Evolutionary conservation across 768 basidiomycete genomes (phyloP), one percentile per base, ranked within the genome.

Genomic region (Russula compacta): DNA sequence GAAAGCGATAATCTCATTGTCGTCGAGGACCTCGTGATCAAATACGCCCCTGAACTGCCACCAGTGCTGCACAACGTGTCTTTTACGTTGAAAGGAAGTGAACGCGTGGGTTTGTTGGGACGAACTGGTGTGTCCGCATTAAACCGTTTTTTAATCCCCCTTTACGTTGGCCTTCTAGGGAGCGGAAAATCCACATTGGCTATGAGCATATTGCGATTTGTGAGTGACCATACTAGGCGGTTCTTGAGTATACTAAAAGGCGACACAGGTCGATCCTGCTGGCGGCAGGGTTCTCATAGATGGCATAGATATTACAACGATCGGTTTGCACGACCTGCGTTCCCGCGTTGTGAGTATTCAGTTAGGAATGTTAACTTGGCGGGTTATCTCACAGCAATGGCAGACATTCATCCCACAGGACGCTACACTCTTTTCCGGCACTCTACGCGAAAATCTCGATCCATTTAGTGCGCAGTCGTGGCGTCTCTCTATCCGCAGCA

Each of bases 181-280:
- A 88, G 86, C 64, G 88, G 88, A 14, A 91, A 91, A 71, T 86
- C 84, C 17, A 92, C 91, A 0, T 76, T 95, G 54, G 90, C 90
- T 0, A 91, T 90, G 89, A 87, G 87, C 67, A 76, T 95, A 15
- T 72, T 95, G 54, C 82, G 91, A 65, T 94, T 95, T 67, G 85
- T 86, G 67, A 56, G 84, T 76, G 32, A 53, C 14, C 35, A 44
- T 24, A 29, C 19, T 14, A 17, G 40, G 21, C 12, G 11, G 5
- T 53, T 50, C 29, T 42, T 51, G 15, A 12, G 7, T 17, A 19
- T 21, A 17, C 51, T 54, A 11, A 48, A 17, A 42, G 2, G 24
- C 56, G 17, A 38, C 48, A 32, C 59, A 85, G 83, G 82, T 85
- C 17, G 92, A 95, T 68, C 91, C 93, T 1, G 74, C 78, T 3